Evolutionary conservation across 2,329 filamentous ascomycete species (phyloP).

Genomic region (Eurotiales sp.): DNA sequence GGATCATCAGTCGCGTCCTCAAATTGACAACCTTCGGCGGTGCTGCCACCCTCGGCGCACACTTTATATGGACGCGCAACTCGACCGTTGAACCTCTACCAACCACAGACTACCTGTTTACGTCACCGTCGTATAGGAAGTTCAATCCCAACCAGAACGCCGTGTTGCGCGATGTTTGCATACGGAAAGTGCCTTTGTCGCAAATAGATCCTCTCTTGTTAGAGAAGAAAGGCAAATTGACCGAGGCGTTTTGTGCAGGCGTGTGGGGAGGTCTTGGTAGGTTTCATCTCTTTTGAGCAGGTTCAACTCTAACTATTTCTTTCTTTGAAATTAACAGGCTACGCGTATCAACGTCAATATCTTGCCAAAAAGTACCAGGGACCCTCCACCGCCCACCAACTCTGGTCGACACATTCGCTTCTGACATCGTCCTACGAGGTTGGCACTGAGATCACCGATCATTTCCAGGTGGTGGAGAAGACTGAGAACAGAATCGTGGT

Average conservation of each 20-base stretch:
- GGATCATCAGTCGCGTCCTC: conserved; percentile 45
- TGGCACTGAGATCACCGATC: conserved; percentile 64
- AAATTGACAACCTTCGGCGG: conserved; percentile 46
- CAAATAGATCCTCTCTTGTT: conserved; percentile 64
- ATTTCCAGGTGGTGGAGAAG: conserved; percentile 68
- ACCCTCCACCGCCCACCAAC: conserved; percentile 55
- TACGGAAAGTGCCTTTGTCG: conserved; percentile 59
- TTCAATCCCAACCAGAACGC: conserved; percentile 63
- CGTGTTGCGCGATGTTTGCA: conserved; percentile 60
- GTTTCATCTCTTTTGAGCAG: conserved; percentile 19
- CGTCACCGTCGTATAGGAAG: conserved; percentile 52
- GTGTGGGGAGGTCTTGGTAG: conserved; percentile 64
- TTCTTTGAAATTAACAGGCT: conserved; percentile 25
- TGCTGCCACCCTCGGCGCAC: conserved; percentile 49
- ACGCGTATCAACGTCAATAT: conserved; percentile 54
- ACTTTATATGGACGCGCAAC: conserved; percentile 53
- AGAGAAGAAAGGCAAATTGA: conserved; percentile 57
- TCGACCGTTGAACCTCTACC: conserved; percentile 58
- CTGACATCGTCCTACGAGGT: conserved; percentile 55
- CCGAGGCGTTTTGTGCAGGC: conserved; percentile 63
- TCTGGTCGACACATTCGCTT: conserved; percentile 59
- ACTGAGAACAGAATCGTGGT: conserved; percentile 58
- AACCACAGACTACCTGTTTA: conserved; percentile 59
- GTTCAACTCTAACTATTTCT: too few relatives aligned
- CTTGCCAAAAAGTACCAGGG: conserved; percentile 58